Percentiles rank a stretch among this genome's conserved stretches.
These are phyloP conservation scores for Aspergillus floridensis DNA, from an alignment of 2,329 filamentous ascomycete genomes.

Conservation along the genomic window DNA sequence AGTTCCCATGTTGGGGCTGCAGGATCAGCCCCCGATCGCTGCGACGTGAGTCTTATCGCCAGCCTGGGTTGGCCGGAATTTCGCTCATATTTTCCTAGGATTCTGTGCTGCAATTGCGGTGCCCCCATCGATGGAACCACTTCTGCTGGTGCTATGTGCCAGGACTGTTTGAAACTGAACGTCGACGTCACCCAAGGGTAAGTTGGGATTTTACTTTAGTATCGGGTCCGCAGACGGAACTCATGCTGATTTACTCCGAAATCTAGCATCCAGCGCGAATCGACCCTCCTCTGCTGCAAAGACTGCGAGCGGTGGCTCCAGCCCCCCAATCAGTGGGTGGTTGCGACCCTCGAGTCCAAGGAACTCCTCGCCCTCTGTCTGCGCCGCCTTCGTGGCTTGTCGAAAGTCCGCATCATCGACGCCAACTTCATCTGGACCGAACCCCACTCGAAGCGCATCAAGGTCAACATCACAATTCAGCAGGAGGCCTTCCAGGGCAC, in stretches of 20 bases:
- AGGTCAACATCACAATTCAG: constrained; percentile 94
- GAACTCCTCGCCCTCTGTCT: constrained; percentile 91
- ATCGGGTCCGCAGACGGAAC: not conserved
- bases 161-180: constrained; percentile 92
- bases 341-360: constrained; percentile 79
- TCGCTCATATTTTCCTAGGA: constrained; percentile 50
- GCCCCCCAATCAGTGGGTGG: constrained; percentile 81
- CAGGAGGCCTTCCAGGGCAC: constrained; percentile 62
- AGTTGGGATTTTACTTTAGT: not conserved
- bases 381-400: constrained; percentile 78
- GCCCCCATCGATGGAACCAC: constrained; percentile 90
- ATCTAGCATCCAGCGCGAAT: constrained; percentile 75
- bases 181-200: constrained; percentile 81
- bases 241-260: not conserved
- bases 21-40: constrained; percentile 34
- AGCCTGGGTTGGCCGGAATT: not conserved
- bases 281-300: constrained; percentile 82
- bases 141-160: constrained; percentile 82
- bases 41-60: constrained; percentile 52
- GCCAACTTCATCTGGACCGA: constrained; percentile 98
- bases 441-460: constrained; percentile 86
- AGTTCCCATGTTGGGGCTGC: constrained; percentile 48
- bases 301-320: constrained; percentile 94
- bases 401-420: constrained; percentile 91
- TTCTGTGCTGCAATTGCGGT: constrained; percentile 97